Evolutionary conservation across 768 basidiomycete species (phyloP).

Genomic region (Lentinula sp.): DNA sequence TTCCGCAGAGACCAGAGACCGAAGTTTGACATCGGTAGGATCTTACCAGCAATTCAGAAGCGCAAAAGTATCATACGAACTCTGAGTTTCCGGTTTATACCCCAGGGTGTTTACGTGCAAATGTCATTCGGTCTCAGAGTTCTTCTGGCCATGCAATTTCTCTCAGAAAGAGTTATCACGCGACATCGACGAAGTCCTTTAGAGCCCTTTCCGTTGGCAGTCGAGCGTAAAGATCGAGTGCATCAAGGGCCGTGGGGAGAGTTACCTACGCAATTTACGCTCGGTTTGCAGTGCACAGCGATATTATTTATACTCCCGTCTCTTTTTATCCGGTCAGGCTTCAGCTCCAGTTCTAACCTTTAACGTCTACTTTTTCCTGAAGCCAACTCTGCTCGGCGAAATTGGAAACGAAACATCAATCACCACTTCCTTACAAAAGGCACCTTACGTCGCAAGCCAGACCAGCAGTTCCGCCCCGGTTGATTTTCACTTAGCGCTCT

Average conservation of each 20-base stretch:
- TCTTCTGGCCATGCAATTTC: background rate
- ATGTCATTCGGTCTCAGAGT: background rate
- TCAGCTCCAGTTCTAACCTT: background rate
- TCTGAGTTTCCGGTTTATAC: background rate
- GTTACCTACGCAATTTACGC: background rate
- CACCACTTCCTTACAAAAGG: background rate
- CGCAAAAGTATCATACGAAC: background rate
- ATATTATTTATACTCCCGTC: slow-evolving; percentile 1
- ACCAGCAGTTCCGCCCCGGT: background rate
- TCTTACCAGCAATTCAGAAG: background rate
- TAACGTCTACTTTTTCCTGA: background rate
- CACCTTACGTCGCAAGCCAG: background rate
- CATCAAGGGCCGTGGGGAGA: background rate
- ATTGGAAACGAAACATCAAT: background rate
- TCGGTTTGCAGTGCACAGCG: background rate
- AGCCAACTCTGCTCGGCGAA: background rate
- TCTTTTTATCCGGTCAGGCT: background rate
- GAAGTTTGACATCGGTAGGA: background rate
- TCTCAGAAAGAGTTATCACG: background rate
- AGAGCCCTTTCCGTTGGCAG: background rate
- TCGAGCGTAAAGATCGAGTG: background rate
- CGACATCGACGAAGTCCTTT: background rate
- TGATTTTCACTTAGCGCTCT: background rate
- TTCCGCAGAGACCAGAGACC: background rate
- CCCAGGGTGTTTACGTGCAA: background rate